Conservation (phyloP, 73 alveolate genomes). For the Paramecium sexaurelia region DNA sequence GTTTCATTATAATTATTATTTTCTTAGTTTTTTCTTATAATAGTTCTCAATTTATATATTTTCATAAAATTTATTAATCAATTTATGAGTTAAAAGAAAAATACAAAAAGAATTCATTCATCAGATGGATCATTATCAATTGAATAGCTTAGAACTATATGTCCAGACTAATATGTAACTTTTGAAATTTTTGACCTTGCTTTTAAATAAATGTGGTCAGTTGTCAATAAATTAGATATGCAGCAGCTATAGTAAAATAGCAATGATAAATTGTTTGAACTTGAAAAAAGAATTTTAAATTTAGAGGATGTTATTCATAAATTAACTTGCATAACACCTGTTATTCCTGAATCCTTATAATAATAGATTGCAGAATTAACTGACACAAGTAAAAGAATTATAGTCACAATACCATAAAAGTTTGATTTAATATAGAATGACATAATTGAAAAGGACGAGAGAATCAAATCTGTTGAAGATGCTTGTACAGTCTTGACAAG, state of each 20-base stretch:
- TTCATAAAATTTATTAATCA: not conserved
- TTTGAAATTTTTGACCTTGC: slow-evolving; percentile 50
- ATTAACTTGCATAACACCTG: not conserved
- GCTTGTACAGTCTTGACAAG: not conserved
- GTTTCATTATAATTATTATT: not conserved
- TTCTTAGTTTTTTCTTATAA: not conserved
- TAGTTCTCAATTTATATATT: too few species aligned
- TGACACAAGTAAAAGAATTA: not conserved
- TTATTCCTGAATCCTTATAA: not conserved
- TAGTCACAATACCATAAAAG: not conserved
- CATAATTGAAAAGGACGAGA: not conserved
- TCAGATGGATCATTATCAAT: slow-evolving; percentile 10
- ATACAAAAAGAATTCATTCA: not conserved
- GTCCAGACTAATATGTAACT: slow-evolving; percentile 50
- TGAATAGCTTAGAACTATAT: not conserved
- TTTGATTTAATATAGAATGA: not conserved
- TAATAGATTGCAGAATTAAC: not conserved
- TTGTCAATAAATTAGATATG: slow-evolving; percentile 36
- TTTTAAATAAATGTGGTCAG: slow-evolving; percentile 46
- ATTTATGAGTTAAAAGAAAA: slow-evolving; percentile 1
- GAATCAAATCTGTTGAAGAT: slow-evolving; percentile 12
- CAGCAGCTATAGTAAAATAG: not conserved
- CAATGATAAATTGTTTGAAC: slow-evolving; percentile 18
- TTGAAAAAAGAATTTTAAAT: slow-evolving; percentile 41
- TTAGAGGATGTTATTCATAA: slow-evolving; percentile 34